phyloP scores from a whole-genome alignment of 257 asterid species.

The Gynochthodes officinalis region DNA sequence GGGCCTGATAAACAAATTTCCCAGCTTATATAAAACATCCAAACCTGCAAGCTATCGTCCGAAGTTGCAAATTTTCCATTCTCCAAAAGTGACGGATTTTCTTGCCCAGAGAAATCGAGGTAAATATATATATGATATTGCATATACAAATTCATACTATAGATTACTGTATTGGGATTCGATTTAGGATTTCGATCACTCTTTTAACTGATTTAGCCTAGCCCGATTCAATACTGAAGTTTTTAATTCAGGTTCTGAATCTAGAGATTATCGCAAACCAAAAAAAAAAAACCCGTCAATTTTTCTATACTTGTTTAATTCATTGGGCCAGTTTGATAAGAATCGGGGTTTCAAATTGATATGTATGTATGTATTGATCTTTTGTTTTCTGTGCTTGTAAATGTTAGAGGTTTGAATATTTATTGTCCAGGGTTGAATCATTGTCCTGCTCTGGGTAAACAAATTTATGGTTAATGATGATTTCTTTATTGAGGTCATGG shows the following conservation, averaged over 20 bases:
- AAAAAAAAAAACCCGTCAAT: background rate
- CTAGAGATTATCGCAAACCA: background rate
- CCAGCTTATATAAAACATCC: conserved; percentile 2
- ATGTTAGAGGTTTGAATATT: background rate
- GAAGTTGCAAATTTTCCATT: background rate
- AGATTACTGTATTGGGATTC: background rate
- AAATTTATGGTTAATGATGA: background rate
- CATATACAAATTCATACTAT: background rate
- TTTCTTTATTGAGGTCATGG: background rate
- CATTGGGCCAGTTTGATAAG: background rate
- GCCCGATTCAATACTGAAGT: background rate
- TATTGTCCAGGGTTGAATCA: background rate
- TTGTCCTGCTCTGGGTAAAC: background rate
- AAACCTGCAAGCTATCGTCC: background rate
- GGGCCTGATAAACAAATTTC: conserved; percentile 8
- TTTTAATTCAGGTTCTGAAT: conserved; percentile 7
- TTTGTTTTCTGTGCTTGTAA: background rate
- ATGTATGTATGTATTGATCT: too few relatives aligned
- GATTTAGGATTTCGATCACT: conserved; percentile 8
- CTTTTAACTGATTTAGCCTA: conserved; percentile 2
- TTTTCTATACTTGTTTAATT: background rate
- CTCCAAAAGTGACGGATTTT: conserved; percentile 5
- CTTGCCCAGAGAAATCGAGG: conserved; percentile 1
- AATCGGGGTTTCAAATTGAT: background rate
- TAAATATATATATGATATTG: background rate